Base-by-base conservation (phyloP, 192 early-diverging fungal genomes). In the Backusella tarrabulga region DNA sequence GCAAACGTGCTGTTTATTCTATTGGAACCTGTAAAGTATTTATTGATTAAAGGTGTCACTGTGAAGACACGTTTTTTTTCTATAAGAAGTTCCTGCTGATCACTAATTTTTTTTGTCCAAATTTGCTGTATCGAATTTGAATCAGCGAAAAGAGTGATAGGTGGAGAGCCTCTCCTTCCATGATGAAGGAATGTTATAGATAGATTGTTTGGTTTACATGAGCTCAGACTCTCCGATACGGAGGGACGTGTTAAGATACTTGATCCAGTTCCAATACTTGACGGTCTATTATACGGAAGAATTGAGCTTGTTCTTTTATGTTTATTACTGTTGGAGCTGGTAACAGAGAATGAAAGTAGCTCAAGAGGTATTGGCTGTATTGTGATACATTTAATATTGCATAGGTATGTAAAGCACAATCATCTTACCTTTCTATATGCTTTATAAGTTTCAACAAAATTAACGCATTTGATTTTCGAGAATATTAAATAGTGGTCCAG, bases 401-500 rank as follows among this genome's bases (percentile, higher is more conserved):
- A 63, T 29, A 4, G 29, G 29, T 29, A 63, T 12, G 4, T 26
- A 63, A 12, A 63, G 29, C 0, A 63, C 4, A 63, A 17, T 23
- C 77, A 85, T 81, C 3, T 70, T 79, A 87, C 86, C 77, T 78
- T 80, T 63, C 85, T 81, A 68, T 89, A 86, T 6, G 90, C 88
- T 44, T 88, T 92, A 79, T 87, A 91, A 66, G 87, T 86, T 71
- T 90, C 91, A 7, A 86, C 80, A 36, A 87, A 84, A 73, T 88
- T 78, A 50, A 85, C 81, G 26, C 84, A 84, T 83, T 92, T 95
- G 67, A 87, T 84, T 76, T 91, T 93, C 72, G 92, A 88, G 85
- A 95, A 88, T 32, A 95, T 80, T 21, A 95, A 77, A 78, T 91
- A 89, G 83, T 98, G 93, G 80, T 99, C 97, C 40, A 99, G 93